These are phyloP conservation scores for Alisma plantagoaquatica DNA, from an alignment of 106 monocot species.

Conservation along the genomic window DNA sequence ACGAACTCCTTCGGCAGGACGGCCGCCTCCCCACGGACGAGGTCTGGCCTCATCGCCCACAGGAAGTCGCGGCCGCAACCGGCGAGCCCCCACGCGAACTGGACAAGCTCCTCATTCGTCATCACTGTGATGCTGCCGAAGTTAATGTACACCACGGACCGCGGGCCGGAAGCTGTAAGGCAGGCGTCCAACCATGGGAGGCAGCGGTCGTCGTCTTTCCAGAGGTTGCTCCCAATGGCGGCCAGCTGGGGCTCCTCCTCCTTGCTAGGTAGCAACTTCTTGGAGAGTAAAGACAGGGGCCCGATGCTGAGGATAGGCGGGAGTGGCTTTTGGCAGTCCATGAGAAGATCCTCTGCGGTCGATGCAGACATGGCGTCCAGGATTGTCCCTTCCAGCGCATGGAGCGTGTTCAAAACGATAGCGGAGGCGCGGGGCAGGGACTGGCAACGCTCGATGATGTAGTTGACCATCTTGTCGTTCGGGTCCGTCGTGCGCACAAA, in stretches of 20 bases:
- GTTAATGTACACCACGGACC: no score
- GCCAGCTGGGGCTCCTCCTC: no score
- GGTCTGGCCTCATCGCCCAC: slow-evolving; percentile 2
- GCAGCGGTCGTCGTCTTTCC: neutral
- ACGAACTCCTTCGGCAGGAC: neutral
- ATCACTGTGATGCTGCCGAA: no score
- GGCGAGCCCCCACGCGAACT: slow-evolving; percentile 8
- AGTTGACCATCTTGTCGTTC: neutral
- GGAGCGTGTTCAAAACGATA: slow-evolving; percentile 3
- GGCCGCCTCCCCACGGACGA: neutral
- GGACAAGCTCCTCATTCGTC: neutral
- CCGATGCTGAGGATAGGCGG: slow-evolving; percentile 2
- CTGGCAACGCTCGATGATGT: neutral
- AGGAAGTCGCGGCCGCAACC: neutral
- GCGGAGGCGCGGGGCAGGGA: neutral
- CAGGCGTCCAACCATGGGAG: neutral
- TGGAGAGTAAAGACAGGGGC: neutral
- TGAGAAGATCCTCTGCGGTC: neutral
- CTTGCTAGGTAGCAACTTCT: neutral
- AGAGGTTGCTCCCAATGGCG: neutral
- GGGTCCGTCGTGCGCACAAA: neutral
- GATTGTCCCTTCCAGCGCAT: neutral
- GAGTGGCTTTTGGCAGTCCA: no score
- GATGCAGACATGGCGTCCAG: neutral
- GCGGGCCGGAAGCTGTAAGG: neutral